Base-by-base conservation (phyloP, 139 green algal species). In the Asterochloris sp. region DNA sequence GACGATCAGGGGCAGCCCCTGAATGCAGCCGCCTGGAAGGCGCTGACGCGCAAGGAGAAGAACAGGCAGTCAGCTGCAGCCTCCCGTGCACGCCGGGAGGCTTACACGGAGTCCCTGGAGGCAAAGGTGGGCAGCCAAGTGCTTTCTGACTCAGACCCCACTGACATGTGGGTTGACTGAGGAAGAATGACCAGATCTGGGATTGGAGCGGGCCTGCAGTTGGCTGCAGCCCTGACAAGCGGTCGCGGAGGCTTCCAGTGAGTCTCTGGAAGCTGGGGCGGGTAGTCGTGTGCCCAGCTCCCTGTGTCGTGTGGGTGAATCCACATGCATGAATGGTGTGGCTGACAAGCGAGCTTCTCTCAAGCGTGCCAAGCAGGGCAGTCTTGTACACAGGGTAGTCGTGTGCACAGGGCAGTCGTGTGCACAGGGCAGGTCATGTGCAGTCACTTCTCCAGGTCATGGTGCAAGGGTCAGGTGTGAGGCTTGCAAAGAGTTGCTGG, bases 81-180 rank as follows among this genome's bases (percentile, higher is more conserved):
- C 16, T 81, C 73, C 13, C 67, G 81, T 38, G 81, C 81, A 13
- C 74, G 81, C 10, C 26, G 74, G 4, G 73, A 84, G 38, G 81
- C 81, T 0, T 84, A 84, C 74, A 84, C 81, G 21, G 74, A 69
- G 23, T 80, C 81, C 23, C 64, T 84, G 19, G 81, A 84, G 75
- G 73, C 68, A 6, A 78, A 80, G 74, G 81, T 80, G 63, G 14
- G 11, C 23, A 62, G 26, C 14, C 12, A 21, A 26, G 60, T 64
- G 13, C 17, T 71, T n/a, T 75, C 69, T 19, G 19, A 47, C 15
- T 78, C 13, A 23, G 24, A 74, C 61, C 13, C 16, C 21, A n/a
- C 28, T 13, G 62, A 64, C 61, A 47, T 47, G 47, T 62, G 66
- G n/a, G 24, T 62, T 29, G 23, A 14, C 1, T 82, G 73, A n/a